Evolutionary conservation across 2,329 filamentous ascomycete genomes (phyloP), one percentile per base, ranked within the genome.

Genomic region (Claviceps sp.): DNA sequence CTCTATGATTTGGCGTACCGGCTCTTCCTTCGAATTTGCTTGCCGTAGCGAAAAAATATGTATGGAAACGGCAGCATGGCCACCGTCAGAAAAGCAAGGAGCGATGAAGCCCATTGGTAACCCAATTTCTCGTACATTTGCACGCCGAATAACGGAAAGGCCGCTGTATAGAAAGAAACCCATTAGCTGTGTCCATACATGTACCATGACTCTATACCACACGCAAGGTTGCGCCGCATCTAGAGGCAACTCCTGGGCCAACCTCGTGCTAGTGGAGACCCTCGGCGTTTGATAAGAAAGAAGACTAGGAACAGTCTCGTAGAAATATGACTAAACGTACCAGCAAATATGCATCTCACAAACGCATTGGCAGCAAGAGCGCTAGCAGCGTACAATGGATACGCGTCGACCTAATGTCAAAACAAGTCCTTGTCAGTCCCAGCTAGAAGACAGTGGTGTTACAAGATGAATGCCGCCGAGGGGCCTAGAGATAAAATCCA

Each of bases 301-400:
- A 23, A 43, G 14, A 23, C 8, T 9, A 5, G 26, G 13, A 11
- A 17, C 29, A 34, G 29, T 34, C 29, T 11, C 11, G 26, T 16
- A 7, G n/a, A 20, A 9, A 9, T 2, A 5, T 37, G 38, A 29
- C 45, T 45, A 20, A 20, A 51, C 75, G 68, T 61, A 78, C 76
- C 75, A 54, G 85, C 89, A 71, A 94, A 93, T 20, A 76, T 73
- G 56, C 83, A 88, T 50, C 90, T 78, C 52, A 85, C 78, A 64
- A 93, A 87, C 46, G 83, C 85, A 61, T 95, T 93, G 45, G 88
- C 88, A 13, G 89, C 88, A 65, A 95, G 74, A 4, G 88, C 88
- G 53, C 77, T 82, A 46, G 86, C 86, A 26, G 85, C 85, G 63
- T 86, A 88, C 26, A 80, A 67, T 50, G 85, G 83, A 66, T 90